Percentiles rank a stretch among this genome's conserved stretches.
Evolutionary conservation across 139 green algal species (phyloP).

Genomic region (Chlorella sorokiniana): DNA sequence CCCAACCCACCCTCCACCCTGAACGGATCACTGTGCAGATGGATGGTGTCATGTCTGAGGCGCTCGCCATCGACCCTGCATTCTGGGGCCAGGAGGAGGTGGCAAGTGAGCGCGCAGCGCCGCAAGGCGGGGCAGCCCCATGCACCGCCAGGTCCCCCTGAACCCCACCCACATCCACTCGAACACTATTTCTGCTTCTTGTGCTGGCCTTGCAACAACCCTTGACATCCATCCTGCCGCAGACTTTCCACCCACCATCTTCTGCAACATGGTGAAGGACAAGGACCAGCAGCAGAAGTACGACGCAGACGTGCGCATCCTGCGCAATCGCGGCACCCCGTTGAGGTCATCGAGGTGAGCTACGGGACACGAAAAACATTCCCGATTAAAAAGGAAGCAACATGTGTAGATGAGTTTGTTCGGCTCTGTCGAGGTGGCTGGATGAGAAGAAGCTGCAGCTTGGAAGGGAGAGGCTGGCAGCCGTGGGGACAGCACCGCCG

Average conservation of each 20-base stretch:
- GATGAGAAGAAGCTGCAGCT: background rate
- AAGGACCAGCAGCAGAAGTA: background rate
- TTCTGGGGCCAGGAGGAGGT: background rate
- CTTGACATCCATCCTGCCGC: background rate
- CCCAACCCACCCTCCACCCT: too few species aligned
- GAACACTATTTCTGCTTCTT: too few species aligned
- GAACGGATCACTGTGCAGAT: too few species aligned
- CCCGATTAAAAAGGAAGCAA: background rate
- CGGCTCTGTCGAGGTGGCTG: too few species aligned
- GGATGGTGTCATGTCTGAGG: constrained; percentile 10
- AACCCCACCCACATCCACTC: too few species aligned
- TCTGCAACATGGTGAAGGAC: constrained; percentile 1
- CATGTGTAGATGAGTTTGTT: too few species aligned
- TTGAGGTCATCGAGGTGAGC: constrained; percentile 1
- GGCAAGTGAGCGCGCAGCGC: background rate
- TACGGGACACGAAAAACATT: too few species aligned
- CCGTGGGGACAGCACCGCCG: too few species aligned
- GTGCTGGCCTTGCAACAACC: too few species aligned
- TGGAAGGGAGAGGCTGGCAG: too few species aligned
- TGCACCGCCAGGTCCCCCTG: too few species aligned
- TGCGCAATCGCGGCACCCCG: background rate
- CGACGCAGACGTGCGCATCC: background rate
- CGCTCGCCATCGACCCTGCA: background rate
- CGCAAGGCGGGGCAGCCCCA: background rate
- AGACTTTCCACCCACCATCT: constrained; percentile 22